phyloP scores from a whole-genome alignment of 352 stramenopile species.

The Thalassiosira hispida region DNA sequence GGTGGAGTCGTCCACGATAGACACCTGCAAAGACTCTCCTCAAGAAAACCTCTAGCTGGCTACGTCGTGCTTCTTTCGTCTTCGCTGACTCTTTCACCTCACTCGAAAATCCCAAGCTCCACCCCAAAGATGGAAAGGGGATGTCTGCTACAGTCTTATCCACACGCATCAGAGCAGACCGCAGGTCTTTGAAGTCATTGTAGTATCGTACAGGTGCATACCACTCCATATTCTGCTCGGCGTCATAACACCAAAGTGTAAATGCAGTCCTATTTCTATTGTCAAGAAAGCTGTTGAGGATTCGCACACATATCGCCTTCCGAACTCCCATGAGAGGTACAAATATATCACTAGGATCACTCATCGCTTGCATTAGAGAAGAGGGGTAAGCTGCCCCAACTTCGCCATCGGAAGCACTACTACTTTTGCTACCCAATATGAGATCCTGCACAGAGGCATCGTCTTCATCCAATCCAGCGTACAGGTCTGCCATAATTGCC shows the following conservation, averaged over 20 bases:
- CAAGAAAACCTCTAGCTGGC: slow-evolving; percentile 75
- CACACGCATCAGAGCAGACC: slow-evolving; percentile 41
- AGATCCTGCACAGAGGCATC: slow-evolving; percentile 51
- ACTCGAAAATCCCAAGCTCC: slow-evolving; percentile 36
- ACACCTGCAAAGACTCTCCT: slow-evolving; percentile 59
- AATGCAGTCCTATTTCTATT: slow-evolving; percentile 64
- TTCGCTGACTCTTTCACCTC: slow-evolving; percentile 51
- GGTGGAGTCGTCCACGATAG: slow-evolving; percentile 65
- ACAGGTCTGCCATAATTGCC: slow-evolving; percentile 51
- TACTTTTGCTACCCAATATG: slow-evolving; percentile 28
- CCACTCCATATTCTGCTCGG: slow-evolving; percentile 75
- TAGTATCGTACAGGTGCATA: slow-evolving; percentile 80
- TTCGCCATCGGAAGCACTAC: slow-evolving; percentile 10
- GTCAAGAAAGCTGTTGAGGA: slow-evolving; percentile 78
- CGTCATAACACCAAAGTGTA: slow-evolving; percentile 81
- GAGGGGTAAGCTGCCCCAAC: not conserved
- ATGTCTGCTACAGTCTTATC: slow-evolving; percentile 55
- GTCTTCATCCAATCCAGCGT: slow-evolving; percentile 48
- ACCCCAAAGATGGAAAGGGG: slow-evolving; percentile 57
- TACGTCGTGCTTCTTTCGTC: slow-evolving; percentile 47
- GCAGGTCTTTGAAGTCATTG: slow-evolving; percentile 79
- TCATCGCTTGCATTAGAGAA: slow-evolving; percentile 6
- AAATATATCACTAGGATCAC: slow-evolving; percentile 46
- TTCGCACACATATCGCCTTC: slow-evolving; percentile 72
- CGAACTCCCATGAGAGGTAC: slow-evolving; percentile 71